Base-by-base conservation (phyloP, 805 yeast genomes). In the Soucietia sequanensis region DNA sequence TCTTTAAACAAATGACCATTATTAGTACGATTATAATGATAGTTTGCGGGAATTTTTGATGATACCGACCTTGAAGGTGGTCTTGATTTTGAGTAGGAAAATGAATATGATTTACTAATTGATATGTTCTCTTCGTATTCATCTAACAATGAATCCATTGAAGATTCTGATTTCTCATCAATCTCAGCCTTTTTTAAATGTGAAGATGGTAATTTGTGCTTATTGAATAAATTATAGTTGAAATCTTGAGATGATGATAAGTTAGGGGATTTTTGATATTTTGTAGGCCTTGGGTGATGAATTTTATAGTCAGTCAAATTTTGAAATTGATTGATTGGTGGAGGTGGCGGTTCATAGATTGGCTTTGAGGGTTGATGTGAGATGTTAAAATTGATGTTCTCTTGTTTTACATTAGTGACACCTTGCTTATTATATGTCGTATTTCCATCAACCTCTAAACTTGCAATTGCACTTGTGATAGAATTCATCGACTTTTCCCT, bases 41-140 rank as follows among this genome's bases (percentile, higher is more conserved):
- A 20, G 7, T 20, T 42, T 15, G 28, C 13, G 18, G 37, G 41
- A 7, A 34, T 31, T n/a, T 31, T 41, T 3, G 42, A 42, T 18
- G 60, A 52, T 1, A 51, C 44, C 12, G 49, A 53, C 16, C 63
- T 43, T 9, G 68, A 58, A 12, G 50, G 52, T 1, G 56, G 58
- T n/a, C n/a, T n/a, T n/a, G n/a, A n/a, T 16, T 56, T 38, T 5
- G 67, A 58, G 11, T 39, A 34, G 13, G 52, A 34, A 29, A 44
- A 50, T 9, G 50, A 46, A 16, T 50, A 44, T 2, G 62, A 51
- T 31, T 41, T 48, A 2, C 62, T 55, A 27, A 43, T 48, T 7
- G 61, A 58, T 16, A 66, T 54, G 17, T 65, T 68, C 23, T 69
- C 76, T 43, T 70, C 66, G 54, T 70, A 56, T 52, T 70, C 64